phyloP scores from a whole-genome alignment of 148 eudicot genomes.

The Arctostaphylos glauca region DNA sequence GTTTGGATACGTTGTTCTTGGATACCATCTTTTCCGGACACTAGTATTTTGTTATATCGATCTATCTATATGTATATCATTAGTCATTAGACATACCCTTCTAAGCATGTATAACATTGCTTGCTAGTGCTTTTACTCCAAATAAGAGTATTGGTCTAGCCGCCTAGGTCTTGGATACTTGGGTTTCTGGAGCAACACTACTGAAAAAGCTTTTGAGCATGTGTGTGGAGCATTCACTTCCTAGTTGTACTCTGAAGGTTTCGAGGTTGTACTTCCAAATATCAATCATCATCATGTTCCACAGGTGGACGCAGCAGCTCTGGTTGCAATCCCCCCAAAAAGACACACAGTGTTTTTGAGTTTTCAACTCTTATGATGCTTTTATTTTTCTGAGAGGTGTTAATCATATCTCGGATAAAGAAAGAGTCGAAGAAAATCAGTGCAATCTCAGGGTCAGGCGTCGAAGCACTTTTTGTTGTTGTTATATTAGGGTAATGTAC shows the following conservation, averaged over 20 bases:
- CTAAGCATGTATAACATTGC: not conserved
- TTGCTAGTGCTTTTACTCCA: not conserved
- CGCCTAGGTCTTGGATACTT: not conserved
- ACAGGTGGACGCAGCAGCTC: not conserved
- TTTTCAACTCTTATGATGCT: not conserved
- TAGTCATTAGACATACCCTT: not conserved
- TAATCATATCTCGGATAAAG: not conserved
- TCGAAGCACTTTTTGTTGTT: not conserved
- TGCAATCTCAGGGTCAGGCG: too few species aligned
- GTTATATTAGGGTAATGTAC: not conserved
- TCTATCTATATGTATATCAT: not conserved
- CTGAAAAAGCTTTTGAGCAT: not conserved
- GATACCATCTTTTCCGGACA: too few species aligned
- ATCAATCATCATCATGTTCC: not conserved
- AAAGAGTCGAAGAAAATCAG: too few species aligned
- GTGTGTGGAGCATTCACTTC: not conserved
- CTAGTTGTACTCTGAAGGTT: not conserved
- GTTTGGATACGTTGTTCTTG: too few species aligned
- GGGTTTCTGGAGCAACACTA: not conserved
- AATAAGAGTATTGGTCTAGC: not conserved
- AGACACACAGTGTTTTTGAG: not conserved
- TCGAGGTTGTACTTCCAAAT: slow-evolving; percentile 2
- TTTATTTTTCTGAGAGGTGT: slow-evolving; percentile 1
- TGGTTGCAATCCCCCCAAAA: not conserved
- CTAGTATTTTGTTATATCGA: too few species aligned